Evolutionary conservation across 1,284 basidiomycete genomes (phyloP).

Genomic region (Neolentinus lepideus): DNA sequence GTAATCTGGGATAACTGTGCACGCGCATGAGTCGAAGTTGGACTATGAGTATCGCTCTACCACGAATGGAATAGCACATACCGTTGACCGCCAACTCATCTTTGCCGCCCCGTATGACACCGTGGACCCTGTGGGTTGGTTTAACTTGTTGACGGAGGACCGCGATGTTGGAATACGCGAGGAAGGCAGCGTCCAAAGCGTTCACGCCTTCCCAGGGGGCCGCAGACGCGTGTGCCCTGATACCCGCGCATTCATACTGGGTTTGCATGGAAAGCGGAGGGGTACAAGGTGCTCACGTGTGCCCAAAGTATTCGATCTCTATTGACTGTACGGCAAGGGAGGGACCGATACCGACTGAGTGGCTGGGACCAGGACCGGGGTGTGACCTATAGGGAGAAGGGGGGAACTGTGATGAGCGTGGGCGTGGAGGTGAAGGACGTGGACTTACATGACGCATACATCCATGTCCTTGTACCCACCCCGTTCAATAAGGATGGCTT

Average conservation of each 20-base stretch:
- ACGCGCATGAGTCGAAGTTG: not conserved
- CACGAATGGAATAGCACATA: constrained; percentile 18
- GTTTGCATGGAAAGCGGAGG: not conserved
- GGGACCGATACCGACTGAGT: constrained; percentile 40
- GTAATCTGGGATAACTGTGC: constrained; percentile 72
- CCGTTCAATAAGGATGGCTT: constrained; percentile 64
- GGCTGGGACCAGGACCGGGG: constrained; percentile 41
- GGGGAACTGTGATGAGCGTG: not conserved
- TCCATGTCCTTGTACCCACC: constrained; percentile 77
- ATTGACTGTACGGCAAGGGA: constrained; percentile 54
- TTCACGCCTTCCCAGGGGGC: constrained; percentile 82
- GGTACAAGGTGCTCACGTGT: constrained; percentile 35
- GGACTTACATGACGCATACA: constrained; percentile 65
- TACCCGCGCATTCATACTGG: not conserved
- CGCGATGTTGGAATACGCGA: constrained; percentile 72
- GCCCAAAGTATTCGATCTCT: constrained; percentile 60
- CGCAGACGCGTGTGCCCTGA: constrained; percentile 59
- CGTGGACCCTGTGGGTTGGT: constrained; percentile 57
- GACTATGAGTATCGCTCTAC: not conserved
- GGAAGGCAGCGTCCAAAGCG: constrained; percentile 78
- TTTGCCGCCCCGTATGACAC: constrained; percentile 47
- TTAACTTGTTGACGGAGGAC: constrained; percentile 60
- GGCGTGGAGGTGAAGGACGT: not conserved
- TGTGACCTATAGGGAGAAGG: constrained; percentile 45
- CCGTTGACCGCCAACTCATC: constrained; percentile 56